These are phyloP conservation scores for Lachancea dasiensis DNA, from an alignment of 805 yeast species.

Conservation along the genomic window DNA sequence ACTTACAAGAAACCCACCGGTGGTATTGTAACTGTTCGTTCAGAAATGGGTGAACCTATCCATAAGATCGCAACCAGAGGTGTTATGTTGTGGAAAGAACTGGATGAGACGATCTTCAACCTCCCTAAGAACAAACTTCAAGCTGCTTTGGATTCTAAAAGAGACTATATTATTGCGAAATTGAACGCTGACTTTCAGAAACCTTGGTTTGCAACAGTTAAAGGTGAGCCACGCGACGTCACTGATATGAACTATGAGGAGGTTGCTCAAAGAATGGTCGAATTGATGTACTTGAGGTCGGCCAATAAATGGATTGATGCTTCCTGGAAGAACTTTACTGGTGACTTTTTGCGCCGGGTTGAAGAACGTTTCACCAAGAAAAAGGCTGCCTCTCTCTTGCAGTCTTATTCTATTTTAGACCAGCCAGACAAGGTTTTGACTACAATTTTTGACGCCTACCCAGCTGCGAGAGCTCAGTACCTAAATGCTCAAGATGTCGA, in stretches of 20 bases:
- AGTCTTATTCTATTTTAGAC: slow-evolving; percentile 62
- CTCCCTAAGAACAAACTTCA: slow-evolving; percentile 84
- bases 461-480: slow-evolving; percentile 72
- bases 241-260: slow-evolving; percentile 95
- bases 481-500: slow-evolving; percentile 94
- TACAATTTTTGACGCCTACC: slow-evolving; percentile 59
- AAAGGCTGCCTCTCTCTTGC: slow-evolving; percentile 61
- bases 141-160: slow-evolving; percentile 76
- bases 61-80: slow-evolving; percentile 98
- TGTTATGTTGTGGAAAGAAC: slow-evolving; percentile 94
- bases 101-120: slow-evolving; percentile 88
- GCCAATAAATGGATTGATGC: slow-evolving; percentile 83
- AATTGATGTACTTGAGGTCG: slow-evolving; percentile 76
- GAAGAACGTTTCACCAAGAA: slow-evolving; percentile 86
- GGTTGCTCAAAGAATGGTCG: slow-evolving; percentile 81
- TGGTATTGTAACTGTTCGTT: slow-evolving; percentile 91
- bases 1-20: slow-evolving; percentile 95
- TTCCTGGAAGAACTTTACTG: slow-evolving; percentile 79
- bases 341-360: slow-evolving; percentile 82
- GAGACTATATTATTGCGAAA: slow-evolving; percentile 74
- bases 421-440: slow-evolving; percentile 58
- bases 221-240: slow-evolving; percentile 76
- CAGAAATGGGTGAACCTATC: slow-evolving; percentile 99
- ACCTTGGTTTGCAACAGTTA: slow-evolving; percentile 87
- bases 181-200: slow-evolving; percentile 95